Conservation (phyloP, 768 basidiomycete species). For the Suillus ampliporus region DNA sequence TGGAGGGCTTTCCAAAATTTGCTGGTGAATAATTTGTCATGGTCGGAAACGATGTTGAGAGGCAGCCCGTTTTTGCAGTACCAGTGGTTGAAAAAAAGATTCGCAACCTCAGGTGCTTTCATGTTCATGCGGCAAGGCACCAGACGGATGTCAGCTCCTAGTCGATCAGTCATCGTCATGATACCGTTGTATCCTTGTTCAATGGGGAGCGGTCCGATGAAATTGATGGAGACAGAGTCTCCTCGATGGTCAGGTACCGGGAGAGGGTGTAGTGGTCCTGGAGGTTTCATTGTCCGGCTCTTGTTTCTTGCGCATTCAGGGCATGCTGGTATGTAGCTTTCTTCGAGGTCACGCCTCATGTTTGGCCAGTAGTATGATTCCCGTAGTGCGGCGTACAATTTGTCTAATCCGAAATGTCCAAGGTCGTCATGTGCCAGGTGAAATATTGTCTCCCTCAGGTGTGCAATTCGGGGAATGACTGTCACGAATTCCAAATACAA, state of each 20-base stretch:
- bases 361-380: not conserved
- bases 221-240: slow-evolving; percentile 35
- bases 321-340: slow-evolving; percentile 29
- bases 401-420: slow-evolving; percentile 19
- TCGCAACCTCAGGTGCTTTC: slow-evolving; percentile 27
- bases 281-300: slow-evolving; percentile 20
- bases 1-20: slow-evolving; percentile 8
- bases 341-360: slow-evolving; percentile 26
- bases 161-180: slow-evolving; percentile 23
- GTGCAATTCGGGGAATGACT: slow-evolving; percentile 15
- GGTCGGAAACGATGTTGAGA: not conserved
- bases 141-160: slow-evolving; percentile 8
- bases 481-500: too few relatives aligned
- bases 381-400: slow-evolving; percentile 19
- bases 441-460: slow-evolving; percentile 19
- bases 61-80: slow-evolving; percentile 28
- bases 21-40: too few relatives aligned
- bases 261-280: slow-evolving; percentile 24
- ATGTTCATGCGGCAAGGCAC: slow-evolving; percentile 13
- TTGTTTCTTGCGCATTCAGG: slow-evolving; percentile 37
- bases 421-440: slow-evolving; percentile 18
- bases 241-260: slow-evolving; percentile 1
- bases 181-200: slow-evolving; percentile 34
- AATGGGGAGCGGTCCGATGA: slow-evolving; percentile 37
- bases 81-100: slow-evolving; percentile 33